Conservation (phyloP, 352 stramenopile species). For the Phytophthora pinifolia region DNA sequence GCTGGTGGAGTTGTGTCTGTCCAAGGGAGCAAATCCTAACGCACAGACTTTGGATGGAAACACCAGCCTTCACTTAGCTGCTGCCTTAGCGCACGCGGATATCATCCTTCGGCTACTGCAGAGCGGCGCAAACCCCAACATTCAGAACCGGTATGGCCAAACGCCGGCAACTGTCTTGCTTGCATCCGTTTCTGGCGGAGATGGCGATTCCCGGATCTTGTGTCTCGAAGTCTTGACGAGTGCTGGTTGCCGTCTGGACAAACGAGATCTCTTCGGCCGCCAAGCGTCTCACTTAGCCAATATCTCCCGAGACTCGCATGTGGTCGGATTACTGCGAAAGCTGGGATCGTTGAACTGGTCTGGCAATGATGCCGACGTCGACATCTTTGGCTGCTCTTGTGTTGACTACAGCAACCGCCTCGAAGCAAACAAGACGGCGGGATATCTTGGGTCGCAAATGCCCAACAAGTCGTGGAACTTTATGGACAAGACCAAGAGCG, state of each 20-base stretch:
- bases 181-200: constrained; percentile 19
- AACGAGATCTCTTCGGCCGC: constrained; percentile 64
- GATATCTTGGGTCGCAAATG: constrained; percentile 34
- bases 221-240: constrained; percentile 58
- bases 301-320: constrained; percentile 37
- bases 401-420: constrained; percentile 48
- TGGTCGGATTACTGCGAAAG: constrained; percentile 38
- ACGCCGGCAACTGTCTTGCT: constrained; percentile 60
- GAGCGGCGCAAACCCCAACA: constrained; percentile 55
- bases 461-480: constrained; percentile 35
- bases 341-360: constrained; percentile 23
- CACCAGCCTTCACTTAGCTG: constrained; percentile 75
- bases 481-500: constrained; percentile 15
- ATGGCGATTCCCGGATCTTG: constrained; percentile 30
- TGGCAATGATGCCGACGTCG: constrained; percentile 30
- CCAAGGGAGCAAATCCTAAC: constrained; percentile 70
- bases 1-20: constrained; percentile 70
- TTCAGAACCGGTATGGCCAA: constrained; percentile 72
- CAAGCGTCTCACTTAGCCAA: constrained; percentile 56
- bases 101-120: constrained; percentile 62
- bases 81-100: constrained; percentile 35
- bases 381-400: constrained; percentile 70
- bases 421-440: constrained; percentile 27
- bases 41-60: constrained; percentile 56
- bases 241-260: constrained; percentile 48